Conservation (phyloP, 192 early-diverging fungal genomes). For the Backusella westeae region DNA sequence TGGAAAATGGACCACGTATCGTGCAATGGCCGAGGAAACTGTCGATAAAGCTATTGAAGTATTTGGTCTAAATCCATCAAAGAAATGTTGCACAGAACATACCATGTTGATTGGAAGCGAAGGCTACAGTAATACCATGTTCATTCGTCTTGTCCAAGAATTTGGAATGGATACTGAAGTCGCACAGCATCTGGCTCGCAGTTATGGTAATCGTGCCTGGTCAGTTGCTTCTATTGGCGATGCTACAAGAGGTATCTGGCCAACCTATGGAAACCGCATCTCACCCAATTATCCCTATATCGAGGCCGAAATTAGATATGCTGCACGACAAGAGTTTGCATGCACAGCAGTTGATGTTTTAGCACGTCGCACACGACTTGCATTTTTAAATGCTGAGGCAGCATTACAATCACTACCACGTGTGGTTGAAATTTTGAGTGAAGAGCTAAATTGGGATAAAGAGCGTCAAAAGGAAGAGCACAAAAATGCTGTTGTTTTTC, state of each 20-base stretch:
- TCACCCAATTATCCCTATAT: slow-evolving; percentile 87
- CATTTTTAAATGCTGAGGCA: slow-evolving; percentile 92
- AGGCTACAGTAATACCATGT: slow-evolving; percentile 89
- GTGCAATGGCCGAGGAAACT: slow-evolving; percentile 95
- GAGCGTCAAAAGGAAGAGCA: slow-evolving; percentile 67
- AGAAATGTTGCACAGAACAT: slow-evolving; percentile 73
- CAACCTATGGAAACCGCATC: slow-evolving; percentile 78
- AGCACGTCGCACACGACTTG: slow-evolving; percentile 85
- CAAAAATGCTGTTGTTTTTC: slow-evolving; percentile 69
- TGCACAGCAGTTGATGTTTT: slow-evolving; percentile 93
- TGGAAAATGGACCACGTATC: slow-evolving; percentile 99
- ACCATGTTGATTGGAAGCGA: slow-evolving; percentile 83
- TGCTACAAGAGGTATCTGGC: slow-evolving; percentile 70
- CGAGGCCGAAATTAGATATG: slow-evolving; percentile 92
- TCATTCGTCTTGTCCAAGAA: slow-evolving; percentile 93
- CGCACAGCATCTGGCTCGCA: slow-evolving; percentile 85
- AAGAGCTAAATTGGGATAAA: slow-evolving; percentile 79
- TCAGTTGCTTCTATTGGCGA: slow-evolving; percentile 84
- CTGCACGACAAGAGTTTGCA: slow-evolving; percentile 90
- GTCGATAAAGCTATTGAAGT: slow-evolving; percentile 83
- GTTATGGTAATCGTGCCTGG: slow-evolving; percentile 95
- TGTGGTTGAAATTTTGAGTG: slow-evolving; percentile 89
- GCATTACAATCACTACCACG: slow-evolving; percentile 81
- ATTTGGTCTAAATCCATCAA: slow-evolving; percentile 65
- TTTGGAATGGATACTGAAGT: slow-evolving; percentile 93